Conservation (phyloP, 192 early-diverging fungal species). For the Rhizophagus sp. region DNA sequence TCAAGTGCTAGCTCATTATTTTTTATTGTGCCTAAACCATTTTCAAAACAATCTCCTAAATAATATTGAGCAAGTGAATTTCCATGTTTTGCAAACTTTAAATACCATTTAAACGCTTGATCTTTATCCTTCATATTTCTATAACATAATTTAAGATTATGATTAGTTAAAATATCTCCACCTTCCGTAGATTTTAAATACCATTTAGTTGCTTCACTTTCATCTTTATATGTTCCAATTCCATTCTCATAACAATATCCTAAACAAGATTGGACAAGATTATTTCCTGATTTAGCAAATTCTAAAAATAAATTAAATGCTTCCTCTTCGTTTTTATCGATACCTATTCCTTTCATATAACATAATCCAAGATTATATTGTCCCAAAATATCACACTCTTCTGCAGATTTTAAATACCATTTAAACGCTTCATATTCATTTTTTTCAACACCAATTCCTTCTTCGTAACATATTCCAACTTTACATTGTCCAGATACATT, state of each 20-base stretch:
- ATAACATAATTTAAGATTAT: neutral
- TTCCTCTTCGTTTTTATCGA: conserved; percentile 39
- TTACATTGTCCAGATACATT: conserved; percentile 32
- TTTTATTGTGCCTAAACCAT: conserved; percentile 68
- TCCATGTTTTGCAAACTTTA: conserved; percentile 57
- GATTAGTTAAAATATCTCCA: conserved; percentile 33
- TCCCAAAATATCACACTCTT: neutral
- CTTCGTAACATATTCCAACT: conserved; percentile 36
- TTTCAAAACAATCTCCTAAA: conserved; percentile 79
- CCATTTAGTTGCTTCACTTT: conserved; percentile 55
- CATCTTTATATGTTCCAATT: conserved; percentile 52
- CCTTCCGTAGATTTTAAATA: conserved; percentile 51
- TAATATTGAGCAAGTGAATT: conserved; percentile 81
- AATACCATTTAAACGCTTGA: neutral
- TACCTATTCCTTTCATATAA: conserved; percentile 19
- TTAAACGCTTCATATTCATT: neutral
- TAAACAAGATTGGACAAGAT: conserved; percentile 69
- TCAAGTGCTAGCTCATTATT: conserved; percentile 52
- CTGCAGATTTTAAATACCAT: conserved; percentile 8
- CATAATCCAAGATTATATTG: conserved; percentile 10
- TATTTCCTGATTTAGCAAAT: conserved; percentile 54
- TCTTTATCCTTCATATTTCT: neutral
- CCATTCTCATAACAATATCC: conserved; percentile 77
- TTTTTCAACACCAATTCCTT: conserved; percentile 31
- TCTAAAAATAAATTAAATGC: conserved; percentile 61